phyloP scores from a whole-genome alignment of 495 filamentous ascomycete species.

The Talaromyces proteolyticus region DNA sequence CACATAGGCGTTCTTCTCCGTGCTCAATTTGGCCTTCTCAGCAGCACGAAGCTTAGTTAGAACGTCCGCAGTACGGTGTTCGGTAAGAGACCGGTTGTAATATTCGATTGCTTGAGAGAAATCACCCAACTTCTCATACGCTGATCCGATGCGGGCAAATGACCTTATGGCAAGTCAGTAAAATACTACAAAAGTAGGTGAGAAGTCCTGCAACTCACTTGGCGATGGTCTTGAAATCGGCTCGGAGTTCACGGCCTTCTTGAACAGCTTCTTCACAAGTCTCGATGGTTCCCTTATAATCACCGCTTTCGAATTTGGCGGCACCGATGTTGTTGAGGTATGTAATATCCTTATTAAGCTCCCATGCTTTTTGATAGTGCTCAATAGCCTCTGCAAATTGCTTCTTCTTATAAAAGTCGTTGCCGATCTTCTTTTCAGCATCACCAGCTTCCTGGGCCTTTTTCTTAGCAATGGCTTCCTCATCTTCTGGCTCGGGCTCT shows the following conservation, averaged over 20 bases:
- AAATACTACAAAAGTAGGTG: background rate
- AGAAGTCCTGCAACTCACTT: constrained; percentile 49
- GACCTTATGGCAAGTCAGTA: constrained; percentile 41
- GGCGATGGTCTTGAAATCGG: constrained; percentile 95
- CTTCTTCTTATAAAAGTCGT: constrained; percentile 95
- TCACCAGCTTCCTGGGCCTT: constrained; percentile 92
- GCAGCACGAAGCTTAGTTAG: constrained; percentile 88
- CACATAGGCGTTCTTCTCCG: constrained; percentile 75
- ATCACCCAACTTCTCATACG: constrained; percentile 86
- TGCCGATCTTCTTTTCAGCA: constrained; percentile 90
- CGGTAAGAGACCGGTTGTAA: constrained; percentile 89
- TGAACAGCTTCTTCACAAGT: constrained; percentile 83
- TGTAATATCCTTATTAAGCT: constrained; percentile 88
- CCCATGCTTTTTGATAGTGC: constrained; percentile 96
- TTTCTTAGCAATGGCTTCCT: constrained; percentile 74
- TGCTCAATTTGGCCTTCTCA: constrained; percentile 79
- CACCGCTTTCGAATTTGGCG: constrained; percentile 92
- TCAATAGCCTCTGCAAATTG: constrained; percentile 91
- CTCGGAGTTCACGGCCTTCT: constrained; percentile 75
- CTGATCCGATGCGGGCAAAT: constrained; percentile 82
- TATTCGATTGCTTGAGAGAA: constrained; percentile 76
- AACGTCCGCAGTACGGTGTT: constrained; percentile 94
- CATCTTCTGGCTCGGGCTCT: constrained; percentile 63
- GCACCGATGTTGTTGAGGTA: constrained; percentile 96
- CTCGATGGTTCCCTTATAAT: constrained; percentile 80